A percentile compares a stretch with the other conserved stretches of the same genome.
These are phyloP conservation scores for Rhizopus sp. DNA, from an alignment of 371 early-diverging fungal genomes.

Conservation along the genomic window DNA sequence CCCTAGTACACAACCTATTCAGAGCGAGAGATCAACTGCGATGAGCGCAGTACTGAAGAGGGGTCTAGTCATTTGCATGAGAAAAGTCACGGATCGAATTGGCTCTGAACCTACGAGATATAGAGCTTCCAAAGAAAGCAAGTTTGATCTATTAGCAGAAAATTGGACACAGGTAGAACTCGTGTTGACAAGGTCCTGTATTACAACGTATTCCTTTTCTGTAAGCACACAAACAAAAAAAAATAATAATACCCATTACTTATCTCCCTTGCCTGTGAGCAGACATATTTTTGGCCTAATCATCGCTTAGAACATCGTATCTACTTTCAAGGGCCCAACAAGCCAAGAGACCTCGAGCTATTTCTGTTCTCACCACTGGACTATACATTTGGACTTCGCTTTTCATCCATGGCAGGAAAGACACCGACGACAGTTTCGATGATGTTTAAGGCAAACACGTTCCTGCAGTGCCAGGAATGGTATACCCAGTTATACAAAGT, in stretches of 20 bases:
- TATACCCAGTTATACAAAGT: constrained; percentile 43
- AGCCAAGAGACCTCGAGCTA: constrained; percentile 18
- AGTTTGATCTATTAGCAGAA: constrained; percentile 24
- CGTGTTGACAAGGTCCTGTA: constrained; percentile 20
- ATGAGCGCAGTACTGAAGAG: constrained; percentile 22
- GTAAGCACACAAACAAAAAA: constrained; percentile 21
- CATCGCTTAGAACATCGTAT: constrained; percentile 29
- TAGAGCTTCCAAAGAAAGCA: constrained; percentile 30
- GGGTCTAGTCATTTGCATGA: constrained; percentile 33
- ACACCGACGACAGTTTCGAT: constrained; percentile 17
- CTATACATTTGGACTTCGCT: constrained; percentile 41
- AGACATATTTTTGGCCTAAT: constrained; percentile 35
- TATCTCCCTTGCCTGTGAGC: neutral
- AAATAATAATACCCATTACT: neutral
- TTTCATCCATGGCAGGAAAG: constrained; percentile 5
- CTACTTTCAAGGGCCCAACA: constrained; percentile 16
- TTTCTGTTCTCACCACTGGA: constrained; percentile 41
- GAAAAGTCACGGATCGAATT: constrained; percentile 11
- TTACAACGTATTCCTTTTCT: constrained; percentile 30
- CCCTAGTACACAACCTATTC: constrained; percentile 3
- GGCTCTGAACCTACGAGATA: constrained; percentile 32
- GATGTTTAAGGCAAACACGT: constrained; percentile 38
- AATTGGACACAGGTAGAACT: constrained; percentile 40
- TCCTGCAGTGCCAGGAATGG: constrained; percentile 44
- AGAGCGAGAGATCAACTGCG: neutral